Base-by-base conservation (phyloP, 345 rosid genomes). In the Cardiospermum halicacabum region DNA sequence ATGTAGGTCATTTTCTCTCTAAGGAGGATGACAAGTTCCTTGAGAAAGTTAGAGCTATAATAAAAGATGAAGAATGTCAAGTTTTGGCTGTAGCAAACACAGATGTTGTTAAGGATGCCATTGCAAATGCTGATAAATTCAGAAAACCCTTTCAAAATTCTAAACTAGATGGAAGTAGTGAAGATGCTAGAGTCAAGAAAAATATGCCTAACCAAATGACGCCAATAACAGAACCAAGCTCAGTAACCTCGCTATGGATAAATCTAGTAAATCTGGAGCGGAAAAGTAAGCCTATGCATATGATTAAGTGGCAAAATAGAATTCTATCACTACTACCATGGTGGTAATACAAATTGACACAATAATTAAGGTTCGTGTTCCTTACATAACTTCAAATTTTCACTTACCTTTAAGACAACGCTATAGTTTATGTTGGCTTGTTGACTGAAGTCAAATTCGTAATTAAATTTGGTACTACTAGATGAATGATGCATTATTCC, bases 21-120 rank as follows among this genome's bases (percentile, higher is more conserved):
- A 95, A 85, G 68, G 97, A 94, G 78, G 99, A 91, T 75, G 87
- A 91, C 67, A 82, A 85, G 70, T 94, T 91, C 74, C 85, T 94
- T n/a, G 97, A 89, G 79, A 91, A 81, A 71, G 95, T 94, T 68
- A 85, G 82, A 53, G 91, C 84, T 74, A 93, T 93, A 1, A 97
- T 89, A 60, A 93, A 91, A 83, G 95, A 82, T 79, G 97, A 94
- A 73, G 97, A 91, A 84, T 77, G 84, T 42, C 89, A 82, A 75
- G 91, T 78, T 58, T 64, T 80, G 72, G 84, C 82, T 45, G 79
- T 81, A 47, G 85, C 79, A 53, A 86, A 79, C 65, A 79, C 85
- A 31, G 92, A 82, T 61, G 85, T 80, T 42, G 83, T 88, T 34
- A 86, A 78, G 74, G 89, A 77, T 67, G 95, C 79, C 64, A 80